phyloP scores from a whole-genome alignment of 768 basidiomycete species.

The Chlorophyllum brunneum region DNA sequence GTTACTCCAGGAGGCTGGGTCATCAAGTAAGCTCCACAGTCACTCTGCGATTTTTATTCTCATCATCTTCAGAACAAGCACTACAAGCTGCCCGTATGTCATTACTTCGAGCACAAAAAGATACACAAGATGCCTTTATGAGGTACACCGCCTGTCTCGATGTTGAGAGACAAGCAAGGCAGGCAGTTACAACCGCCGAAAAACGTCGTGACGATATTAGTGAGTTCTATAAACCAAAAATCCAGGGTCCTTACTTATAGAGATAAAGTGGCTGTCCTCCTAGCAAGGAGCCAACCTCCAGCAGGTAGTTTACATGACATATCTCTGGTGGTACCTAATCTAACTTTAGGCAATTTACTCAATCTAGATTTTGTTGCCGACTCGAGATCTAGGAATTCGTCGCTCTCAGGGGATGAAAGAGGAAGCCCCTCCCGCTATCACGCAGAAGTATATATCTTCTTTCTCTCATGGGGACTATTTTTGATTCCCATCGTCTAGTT shows the following conservation, averaged over 20 bases:
- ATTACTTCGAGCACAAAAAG: slow-evolving; percentile 62
- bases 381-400: slow-evolving; percentile 48
- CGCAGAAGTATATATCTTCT: slow-evolving; percentile 30
- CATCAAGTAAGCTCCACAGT: slow-evolving; percentile 49
- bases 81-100: slow-evolving; percentile 58
- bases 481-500: slow-evolving; percentile 25
- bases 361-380: slow-evolving; percentile 23
- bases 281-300: slow-evolving; percentile 40
- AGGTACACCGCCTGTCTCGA: slow-evolving; percentile 68
- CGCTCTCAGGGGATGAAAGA: slow-evolving; percentile 45
- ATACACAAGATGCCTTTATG: slow-evolving; percentile 69
- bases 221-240: slow-evolving; percentile 19
- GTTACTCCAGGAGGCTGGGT: slow-evolving; percentile 52
- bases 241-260: slow-evolving; percentile 16
- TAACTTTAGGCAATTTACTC: slow-evolving; percentile 15
- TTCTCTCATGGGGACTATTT: slow-evolving; percentile 7
- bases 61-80: slow-evolving; percentile 41
- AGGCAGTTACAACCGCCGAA: slow-evolving; percentile 60
- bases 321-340: slow-evolving; percentile 13
- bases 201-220: slow-evolving; percentile 68
- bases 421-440: slow-evolving; percentile 43
- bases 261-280: slow-evolving; percentile 39
- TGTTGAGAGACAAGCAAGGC: slow-evolving; percentile 60
- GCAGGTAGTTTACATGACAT: slow-evolving; percentile 17
- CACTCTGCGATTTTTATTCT: slow-evolving; percentile 10